Evolutionary conservation across 169 alveolate species (phyloP).

Genomic region (Babesia gibsoni): DNA sequence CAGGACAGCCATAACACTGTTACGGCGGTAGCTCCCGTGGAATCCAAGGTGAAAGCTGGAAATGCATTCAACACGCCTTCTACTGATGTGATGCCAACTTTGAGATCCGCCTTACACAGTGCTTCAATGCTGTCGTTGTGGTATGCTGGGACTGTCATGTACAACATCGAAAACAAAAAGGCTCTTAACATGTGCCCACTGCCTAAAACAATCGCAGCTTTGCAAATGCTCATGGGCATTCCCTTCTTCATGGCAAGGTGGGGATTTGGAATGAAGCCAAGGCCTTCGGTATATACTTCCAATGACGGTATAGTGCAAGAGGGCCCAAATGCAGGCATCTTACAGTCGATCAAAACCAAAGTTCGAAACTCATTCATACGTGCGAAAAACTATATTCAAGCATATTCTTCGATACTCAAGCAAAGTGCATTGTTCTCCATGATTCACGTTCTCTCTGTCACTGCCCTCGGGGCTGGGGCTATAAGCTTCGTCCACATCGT

Average conservation of each 20-base stretch:
- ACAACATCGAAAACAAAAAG: conserved; percentile 72
- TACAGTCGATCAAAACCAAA: conserved; percentile 11
- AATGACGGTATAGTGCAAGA: conserved; percentile 17
- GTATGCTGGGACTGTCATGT: conserved; percentile 71
- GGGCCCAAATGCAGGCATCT: neutral
- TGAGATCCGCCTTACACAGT: conserved; percentile 1
- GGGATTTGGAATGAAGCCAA: conserved; percentile 34
- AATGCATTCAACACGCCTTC: neutral
- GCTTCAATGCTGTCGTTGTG: conserved; percentile 38
- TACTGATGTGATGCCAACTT: neutral
- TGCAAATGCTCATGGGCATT: conserved; percentile 73
- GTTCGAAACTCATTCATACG: conserved; percentile 21
- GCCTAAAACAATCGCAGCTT: conserved; percentile 70
- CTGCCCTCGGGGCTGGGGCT: conserved; percentile 73
- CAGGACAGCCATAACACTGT: no score
- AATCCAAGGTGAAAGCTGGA: no score
- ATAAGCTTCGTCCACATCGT: conserved; percentile 68
- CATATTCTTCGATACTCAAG: conserved; percentile 34
- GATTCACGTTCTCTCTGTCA: conserved; percentile 65
- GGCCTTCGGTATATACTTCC: conserved; percentile 30
- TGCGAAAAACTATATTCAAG: conserved; percentile 12
- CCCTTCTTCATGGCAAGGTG: conserved; percentile 72
- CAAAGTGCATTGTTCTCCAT: conserved; percentile 66
- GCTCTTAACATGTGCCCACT: conserved; percentile 70
- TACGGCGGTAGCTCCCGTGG: no score